Conservation (phyloP, 2,329 filamentous ascomycete genomes). For the Aureobasidium melanogenum region DNA sequence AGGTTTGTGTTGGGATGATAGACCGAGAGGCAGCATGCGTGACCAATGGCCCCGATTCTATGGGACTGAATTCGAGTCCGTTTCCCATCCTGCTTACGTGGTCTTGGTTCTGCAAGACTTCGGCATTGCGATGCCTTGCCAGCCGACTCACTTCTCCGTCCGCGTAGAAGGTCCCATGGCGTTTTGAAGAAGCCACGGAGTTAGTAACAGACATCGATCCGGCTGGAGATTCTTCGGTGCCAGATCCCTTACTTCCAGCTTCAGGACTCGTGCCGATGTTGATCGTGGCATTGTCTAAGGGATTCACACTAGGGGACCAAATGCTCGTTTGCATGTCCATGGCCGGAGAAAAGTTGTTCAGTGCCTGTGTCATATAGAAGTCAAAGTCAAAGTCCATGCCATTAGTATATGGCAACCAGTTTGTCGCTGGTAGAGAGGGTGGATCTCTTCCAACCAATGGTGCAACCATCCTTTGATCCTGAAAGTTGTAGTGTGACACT, state of each 20-base stretch:
- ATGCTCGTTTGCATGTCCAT: not conserved
- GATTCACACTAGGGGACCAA: not conserved
- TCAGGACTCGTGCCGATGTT: not conserved
- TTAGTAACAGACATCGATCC: not conserved
- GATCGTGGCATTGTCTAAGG: not conserved
- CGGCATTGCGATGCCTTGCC: not conserved
- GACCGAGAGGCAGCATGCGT: not conserved
- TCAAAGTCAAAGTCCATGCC: conserved; percentile 3
- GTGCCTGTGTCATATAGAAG: conserved; percentile 1
- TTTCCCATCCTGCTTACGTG: not conserved
- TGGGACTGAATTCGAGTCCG: not conserved
- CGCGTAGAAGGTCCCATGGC: conserved; percentile 4
- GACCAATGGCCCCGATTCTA: not conserved
- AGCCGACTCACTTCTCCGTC: not conserved
- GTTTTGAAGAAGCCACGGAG: not conserved
- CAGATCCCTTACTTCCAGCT: not conserved
- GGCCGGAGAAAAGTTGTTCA: not conserved
- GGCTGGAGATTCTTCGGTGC: not conserved
- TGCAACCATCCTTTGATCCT: not conserved
- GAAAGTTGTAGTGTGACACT: not conserved
- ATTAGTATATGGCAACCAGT: not conserved
- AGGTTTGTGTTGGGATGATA: not conserved
- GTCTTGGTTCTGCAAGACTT: not conserved
- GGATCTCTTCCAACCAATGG: not conserved
- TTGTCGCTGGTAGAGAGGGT: not conserved